Conservation (phyloP, 1,139 yeast genomes). For the Pichia sp. region DNA sequence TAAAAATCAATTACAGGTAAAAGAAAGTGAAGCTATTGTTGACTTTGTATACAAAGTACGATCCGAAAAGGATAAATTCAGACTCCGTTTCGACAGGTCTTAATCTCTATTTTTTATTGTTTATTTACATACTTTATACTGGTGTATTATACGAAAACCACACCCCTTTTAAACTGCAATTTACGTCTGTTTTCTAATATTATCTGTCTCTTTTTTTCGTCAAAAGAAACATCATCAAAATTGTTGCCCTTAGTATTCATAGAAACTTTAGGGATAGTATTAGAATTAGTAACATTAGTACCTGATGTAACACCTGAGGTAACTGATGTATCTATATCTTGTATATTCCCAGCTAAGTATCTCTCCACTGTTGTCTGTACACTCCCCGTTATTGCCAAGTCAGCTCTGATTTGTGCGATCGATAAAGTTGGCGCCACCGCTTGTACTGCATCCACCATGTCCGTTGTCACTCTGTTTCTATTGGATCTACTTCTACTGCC, state of each 20-base stretch:
- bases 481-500: constrained; percentile 16
- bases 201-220: constrained; percentile 45
- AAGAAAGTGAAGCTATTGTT: constrained; percentile 74
- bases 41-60: constrained; percentile 71
- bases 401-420: constrained; percentile 62
- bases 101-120: constrained; percentile 1
- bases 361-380: constrained; percentile 76
- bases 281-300: constrained; percentile 23
- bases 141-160: constrained; percentile 11
- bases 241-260: no score
- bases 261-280: constrained; percentile 19
- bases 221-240: constrained; percentile 31
- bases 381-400: constrained; percentile 58
- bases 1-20: constrained; percentile 43
- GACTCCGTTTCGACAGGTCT: constrained; percentile 28
- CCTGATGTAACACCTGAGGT: no score
- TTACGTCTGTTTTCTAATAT: constrained; percentile 43
- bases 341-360: constrained; percentile 45
- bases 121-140: neutral
- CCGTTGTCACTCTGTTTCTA: constrained; percentile 37
- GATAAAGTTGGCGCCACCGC: constrained; percentile 73
- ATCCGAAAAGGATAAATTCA: constrained; percentile 44
- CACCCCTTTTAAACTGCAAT: constrained; percentile 27
- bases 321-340: constrained; percentile 13
- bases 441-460: constrained; percentile 83